A percentile compares a stretch with the other conserved stretches of the same genome.
Conservation (phyloP, 495 filamentous ascomycete species). For the Neurospora sublineolata region DNA sequence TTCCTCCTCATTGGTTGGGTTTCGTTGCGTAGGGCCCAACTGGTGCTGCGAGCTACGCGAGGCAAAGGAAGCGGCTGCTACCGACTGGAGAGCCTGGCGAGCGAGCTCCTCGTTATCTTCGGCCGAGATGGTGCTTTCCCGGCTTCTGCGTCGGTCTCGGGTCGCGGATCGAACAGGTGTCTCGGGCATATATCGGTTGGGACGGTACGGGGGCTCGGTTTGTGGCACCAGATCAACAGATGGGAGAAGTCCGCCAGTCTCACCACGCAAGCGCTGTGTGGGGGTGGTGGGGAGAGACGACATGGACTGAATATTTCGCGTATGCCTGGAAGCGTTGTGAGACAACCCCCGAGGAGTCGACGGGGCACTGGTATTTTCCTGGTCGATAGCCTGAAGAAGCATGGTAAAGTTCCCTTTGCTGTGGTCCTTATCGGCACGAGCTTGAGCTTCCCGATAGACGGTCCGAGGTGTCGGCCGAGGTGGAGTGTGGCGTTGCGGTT, state of each 20-base stretch:
- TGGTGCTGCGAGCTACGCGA: slow-evolving; percentile 26
- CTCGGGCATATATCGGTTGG: slow-evolving; percentile 17
- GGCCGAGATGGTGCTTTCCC: slow-evolving; percentile 83
- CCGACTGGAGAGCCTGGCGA: slow-evolving; percentile 42
- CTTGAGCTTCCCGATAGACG: slow-evolving; percentile 22
- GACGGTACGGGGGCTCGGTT: slow-evolving; percentile 36
- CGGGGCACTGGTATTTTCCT: slow-evolving; percentile 57
- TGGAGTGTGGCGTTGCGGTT: slow-evolving; percentile 34
- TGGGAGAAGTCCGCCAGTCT: slow-evolving; percentile 35
- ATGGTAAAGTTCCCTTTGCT: slow-evolving; percentile 52
- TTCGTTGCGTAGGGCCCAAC: slow-evolving; percentile 2
- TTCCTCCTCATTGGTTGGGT: slow-evolving; percentile 15
- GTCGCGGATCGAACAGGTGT: slow-evolving; percentile 14
- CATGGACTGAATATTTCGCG: slow-evolving; percentile 59
- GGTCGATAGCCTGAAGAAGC: slow-evolving; percentile 60
- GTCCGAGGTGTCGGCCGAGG: slow-evolving; percentile 38
- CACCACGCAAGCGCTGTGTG: slow-evolving; percentile 32
- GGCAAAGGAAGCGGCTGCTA: slow-evolving; percentile 36
- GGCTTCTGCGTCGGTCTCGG: slow-evolving; percentile 43
- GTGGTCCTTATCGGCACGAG: slow-evolving; percentile 27
- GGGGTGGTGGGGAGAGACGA: slow-evolving; percentile 78
- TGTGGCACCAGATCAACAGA: slow-evolving; percentile 47
- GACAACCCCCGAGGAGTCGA: slow-evolving; percentile 45
- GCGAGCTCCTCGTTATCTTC: slow-evolving; percentile 58
- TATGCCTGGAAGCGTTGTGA: slow-evolving; percentile 44